These are phyloP conservation scores for Claviceps sp. DNA, from an alignment of 2,329 filamentous ascomycete genomes.

Conservation along the genomic window DNA sequence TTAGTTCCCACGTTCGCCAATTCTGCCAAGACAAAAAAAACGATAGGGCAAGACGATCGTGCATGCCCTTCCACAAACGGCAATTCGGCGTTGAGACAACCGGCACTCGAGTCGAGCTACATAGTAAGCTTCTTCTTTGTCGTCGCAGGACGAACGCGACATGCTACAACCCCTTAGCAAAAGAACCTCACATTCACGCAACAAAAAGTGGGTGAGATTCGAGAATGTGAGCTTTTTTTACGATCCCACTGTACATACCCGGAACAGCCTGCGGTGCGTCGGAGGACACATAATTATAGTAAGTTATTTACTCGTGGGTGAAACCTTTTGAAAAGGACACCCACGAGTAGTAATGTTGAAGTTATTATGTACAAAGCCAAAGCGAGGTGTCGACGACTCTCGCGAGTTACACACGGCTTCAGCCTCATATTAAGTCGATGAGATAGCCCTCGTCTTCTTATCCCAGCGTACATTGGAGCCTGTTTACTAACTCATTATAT, in stretches of 20 bases:
- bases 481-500: not conserved
- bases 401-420: not conserved
- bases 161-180: not conserved
- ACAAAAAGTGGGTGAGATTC: no score
- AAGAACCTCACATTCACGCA: no score
- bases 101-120: not conserved
- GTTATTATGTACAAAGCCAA: not conserved
- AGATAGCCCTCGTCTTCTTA: not conserved
- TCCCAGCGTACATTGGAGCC: not conserved
- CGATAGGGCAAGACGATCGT: not conserved
- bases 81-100: not conserved
- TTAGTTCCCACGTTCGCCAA: not conserved
- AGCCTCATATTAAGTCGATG: not conserved
- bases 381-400: not conserved
- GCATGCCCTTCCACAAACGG: constrained; percentile 1
- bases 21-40: not conserved
- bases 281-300: no score
- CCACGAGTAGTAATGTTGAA: no score
- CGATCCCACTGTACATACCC: no score
- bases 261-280: not conserved
- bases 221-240: no score
- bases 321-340: no score
- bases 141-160: not conserved
- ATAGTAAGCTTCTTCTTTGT: not conserved
- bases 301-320: no score